Percentiles rank a stretch among this genome's conserved stretches.
Conservation (phyloP, 2,329 filamentous ascomycete genomes). For the Fusarium siculi region DNA sequence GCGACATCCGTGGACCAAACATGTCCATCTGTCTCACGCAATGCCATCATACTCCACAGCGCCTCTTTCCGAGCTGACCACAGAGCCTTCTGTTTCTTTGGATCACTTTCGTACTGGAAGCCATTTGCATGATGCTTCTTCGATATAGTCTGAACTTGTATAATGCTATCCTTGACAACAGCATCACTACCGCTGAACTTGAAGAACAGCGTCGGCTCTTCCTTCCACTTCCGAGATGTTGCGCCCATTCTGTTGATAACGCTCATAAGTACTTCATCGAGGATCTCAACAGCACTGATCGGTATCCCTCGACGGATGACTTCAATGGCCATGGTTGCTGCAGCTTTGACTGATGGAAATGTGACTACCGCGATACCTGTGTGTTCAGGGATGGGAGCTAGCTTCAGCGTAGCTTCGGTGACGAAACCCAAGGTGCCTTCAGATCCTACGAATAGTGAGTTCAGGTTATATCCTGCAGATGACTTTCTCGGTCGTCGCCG, state of each 20-base stretch:
- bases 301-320: slow-evolving; percentile 80
- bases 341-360: slow-evolving; percentile 80
- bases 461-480: slow-evolving; percentile 85
- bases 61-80: slow-evolving; percentile 89
- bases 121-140: neutral
- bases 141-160: slow-evolving; percentile 61
- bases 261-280: slow-evolving; percentile 88
- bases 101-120: slow-evolving; percentile 73
- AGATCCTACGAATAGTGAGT: slow-evolving; percentile 80
- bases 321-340: slow-evolving; percentile 76
- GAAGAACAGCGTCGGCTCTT: slow-evolving; percentile 82
- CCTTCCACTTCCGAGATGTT: slow-evolving; percentile 76
- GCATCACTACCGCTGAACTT: slow-evolving; percentile 84
- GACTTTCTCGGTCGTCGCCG: slow-evolving; percentile 79
- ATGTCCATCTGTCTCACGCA: slow-evolving; percentile 74
- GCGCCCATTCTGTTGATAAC: slow-evolving; percentile 80
- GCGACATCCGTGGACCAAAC: slow-evolving; percentile 80
- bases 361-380: slow-evolving; percentile 82
- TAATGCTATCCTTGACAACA: slow-evolving; percentile 80
- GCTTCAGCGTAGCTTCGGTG: slow-evolving; percentile 84
- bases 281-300: slow-evolving; percentile 82
- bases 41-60: slow-evolving; percentile 80
- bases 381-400: slow-evolving; percentile 79
- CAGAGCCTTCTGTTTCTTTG: slow-evolving; percentile 76
- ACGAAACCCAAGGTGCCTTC: slow-evolving; percentile 85